Evolutionary conservation across 345 rosid genomes (phyloP), one percentile per base, ranked within the genome.

Genomic region (Camelina sativa): DNA sequence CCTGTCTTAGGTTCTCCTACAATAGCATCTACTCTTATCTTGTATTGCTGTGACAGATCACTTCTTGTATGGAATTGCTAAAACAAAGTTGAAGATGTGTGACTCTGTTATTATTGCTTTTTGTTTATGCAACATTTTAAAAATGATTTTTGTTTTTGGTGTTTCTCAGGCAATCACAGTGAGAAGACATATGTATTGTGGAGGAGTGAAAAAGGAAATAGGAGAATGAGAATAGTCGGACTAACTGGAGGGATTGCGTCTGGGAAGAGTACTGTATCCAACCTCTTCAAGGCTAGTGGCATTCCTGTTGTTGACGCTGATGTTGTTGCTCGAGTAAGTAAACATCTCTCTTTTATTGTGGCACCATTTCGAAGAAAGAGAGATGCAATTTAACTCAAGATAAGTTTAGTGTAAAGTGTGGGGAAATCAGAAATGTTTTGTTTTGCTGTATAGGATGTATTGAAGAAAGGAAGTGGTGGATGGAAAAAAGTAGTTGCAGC

Each of bases 211-310:
- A 12, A 8, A 47, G 22, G 65, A 2, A 28, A 8, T 11, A 15
- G 58, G 52, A 78, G 69, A 28, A 90, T 90, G 98, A 86, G 99
- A 82, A 75, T 90, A 20, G 93, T 90, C 0, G 96, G 97, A 17
- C 75, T 91, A 69, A 94, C 96, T 0, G 98, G 98, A 56, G 98
- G 96, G 70, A 94, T 94, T 54, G 86, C 93, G 1, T 91, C 96
- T 0, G 98, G 97, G 51, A 94, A 94, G 85, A 94, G 96, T 65
- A 90, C 95, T 0, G 93, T 88, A 46, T 89, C 96, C 41, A 86
- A 88, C 65, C 87, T 88, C 73, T 91, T 91, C 87, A 88, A 86
- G 71, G 83, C 88, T 71, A 83, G 59, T 72, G 87, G 82, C 25
- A 79, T 91, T 65, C 97, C 93, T 15, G 87, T 93, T 3, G 92